phyloP scores from a whole-genome alignment of 495 filamentous ascomycete species.

The Podospora pseudoanserina region DNA sequence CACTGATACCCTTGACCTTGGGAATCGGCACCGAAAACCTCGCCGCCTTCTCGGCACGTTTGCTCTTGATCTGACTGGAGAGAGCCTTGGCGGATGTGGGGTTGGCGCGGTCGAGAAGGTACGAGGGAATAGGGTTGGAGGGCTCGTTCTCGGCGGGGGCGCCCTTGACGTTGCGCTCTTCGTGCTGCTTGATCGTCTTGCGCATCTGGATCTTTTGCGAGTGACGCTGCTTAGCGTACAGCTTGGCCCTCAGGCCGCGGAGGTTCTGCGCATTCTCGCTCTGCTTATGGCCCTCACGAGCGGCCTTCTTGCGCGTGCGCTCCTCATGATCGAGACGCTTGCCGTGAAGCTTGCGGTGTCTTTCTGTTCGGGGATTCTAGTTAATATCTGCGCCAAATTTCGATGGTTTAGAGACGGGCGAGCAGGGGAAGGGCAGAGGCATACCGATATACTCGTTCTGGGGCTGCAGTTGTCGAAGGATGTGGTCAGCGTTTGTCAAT shows the following conservation, averaged over 20 bases:
- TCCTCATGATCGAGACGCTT: slow-evolving; percentile 83
- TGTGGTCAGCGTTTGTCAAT: slow-evolving; percentile 20
- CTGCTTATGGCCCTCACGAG: slow-evolving; percentile 80
- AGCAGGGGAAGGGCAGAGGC: slow-evolving; percentile 5
- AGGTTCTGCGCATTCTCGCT: slow-evolving; percentile 89
- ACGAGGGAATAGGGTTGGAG: slow-evolving; percentile 71
- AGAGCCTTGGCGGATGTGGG: slow-evolving; percentile 87
- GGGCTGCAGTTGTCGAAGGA: slow-evolving; percentile 52
- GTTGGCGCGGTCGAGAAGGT: slow-evolving; percentile 85
- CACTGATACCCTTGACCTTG: slow-evolving; percentile 87
- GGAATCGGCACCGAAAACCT: slow-evolving; percentile 92
- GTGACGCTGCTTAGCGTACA: slow-evolving; percentile 90
- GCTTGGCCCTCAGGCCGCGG: slow-evolving; percentile 85
- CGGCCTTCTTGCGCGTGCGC: slow-evolving; percentile 78
- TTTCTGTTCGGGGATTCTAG: slow-evolving; percentile 18
- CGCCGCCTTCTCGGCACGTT: slow-evolving; percentile 84
- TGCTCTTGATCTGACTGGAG: slow-evolving; percentile 38
- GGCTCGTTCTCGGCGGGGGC: slow-evolving; percentile 69
- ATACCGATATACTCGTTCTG: slow-evolving; percentile 88
- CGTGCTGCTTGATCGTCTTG: slow-evolving; percentile 89
- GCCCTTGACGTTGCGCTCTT: slow-evolving; percentile 94
- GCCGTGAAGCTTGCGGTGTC: slow-evolving; percentile 43
- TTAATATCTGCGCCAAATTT: not conserved
- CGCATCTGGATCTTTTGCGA: slow-evolving; percentile 99
- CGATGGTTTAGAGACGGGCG: not conserved